Conservation (phyloP, 2,329 filamentous ascomycete species). For the Fusarium domesticum region DNA sequence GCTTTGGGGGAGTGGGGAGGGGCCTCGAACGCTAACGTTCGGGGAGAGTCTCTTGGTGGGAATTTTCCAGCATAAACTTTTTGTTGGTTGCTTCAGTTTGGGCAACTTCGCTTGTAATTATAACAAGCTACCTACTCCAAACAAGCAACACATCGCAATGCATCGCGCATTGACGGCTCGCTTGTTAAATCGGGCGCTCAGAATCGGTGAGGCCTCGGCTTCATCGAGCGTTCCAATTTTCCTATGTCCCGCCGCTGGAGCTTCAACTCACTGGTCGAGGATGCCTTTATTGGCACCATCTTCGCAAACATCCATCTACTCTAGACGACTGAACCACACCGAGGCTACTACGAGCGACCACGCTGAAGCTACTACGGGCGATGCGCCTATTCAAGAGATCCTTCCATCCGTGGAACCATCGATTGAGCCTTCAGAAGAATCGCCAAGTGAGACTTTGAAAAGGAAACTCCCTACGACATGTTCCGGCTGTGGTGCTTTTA, state of each 20-base stretch:
- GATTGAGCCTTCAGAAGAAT: neutral
- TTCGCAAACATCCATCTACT: slow-evolving; percentile 15
- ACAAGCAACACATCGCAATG: slow-evolving; percentile 32
- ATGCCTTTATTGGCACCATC: slow-evolving; percentile 7
- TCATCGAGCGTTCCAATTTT: slow-evolving; percentile 44
- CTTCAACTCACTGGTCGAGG: slow-evolving; percentile 11
- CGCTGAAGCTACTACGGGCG: too few relatives aligned
- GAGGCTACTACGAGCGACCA: slow-evolving; percentile 18
- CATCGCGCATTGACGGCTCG: slow-evolving; percentile 43
- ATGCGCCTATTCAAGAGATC: too few relatives aligned
- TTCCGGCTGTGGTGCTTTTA: slow-evolving; percentile 62
- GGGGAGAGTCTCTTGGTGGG: slow-evolving; percentile 9
- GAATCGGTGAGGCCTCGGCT: slow-evolving; percentile 38
- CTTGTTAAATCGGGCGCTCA: slow-evolving; percentile 44
- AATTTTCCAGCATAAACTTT: neutral
- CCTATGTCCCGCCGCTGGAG: slow-evolving; percentile 45
- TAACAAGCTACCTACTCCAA: slow-evolving; percentile 4
- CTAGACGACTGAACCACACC: slow-evolving; percentile 30
- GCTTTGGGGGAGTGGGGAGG: slow-evolving; percentile 54
- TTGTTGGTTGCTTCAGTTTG: neutral
- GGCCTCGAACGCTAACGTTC: too few relatives aligned
- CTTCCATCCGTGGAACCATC: too few relatives aligned
- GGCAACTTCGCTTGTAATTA: neutral
- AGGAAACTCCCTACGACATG: slow-evolving; percentile 54
- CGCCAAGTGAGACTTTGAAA: neutral